Base-by-base conservation (phyloP, 2,329 filamentous ascomycete genomes). In the Colletotrichum euphorbiae region DNA sequence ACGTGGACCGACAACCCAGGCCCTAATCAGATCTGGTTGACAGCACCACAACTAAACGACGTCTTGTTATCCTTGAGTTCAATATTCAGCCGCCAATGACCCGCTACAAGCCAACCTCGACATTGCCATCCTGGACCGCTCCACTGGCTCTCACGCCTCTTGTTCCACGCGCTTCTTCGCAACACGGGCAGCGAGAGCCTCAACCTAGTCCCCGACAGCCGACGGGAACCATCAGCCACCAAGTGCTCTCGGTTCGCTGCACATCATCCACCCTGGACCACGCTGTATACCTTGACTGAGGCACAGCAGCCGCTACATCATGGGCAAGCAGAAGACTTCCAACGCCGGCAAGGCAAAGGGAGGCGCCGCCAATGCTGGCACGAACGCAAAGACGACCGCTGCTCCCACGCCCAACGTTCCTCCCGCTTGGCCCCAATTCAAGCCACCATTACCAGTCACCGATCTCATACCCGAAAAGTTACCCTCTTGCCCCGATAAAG, bases 371-470 rank as follows among this genome's bases (percentile, higher is more conserved):
- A 45, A 31, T 13, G 17, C 24, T 45, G 56, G 43, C 69, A 51
- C 62, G 68, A 67, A 72, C 69, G 42, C 36, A 48, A 54, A 36
- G 50, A 36, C 61, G 12, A 24, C 61, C 17, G 51, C 54, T 46
- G 43, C 52, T 31, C 51, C 72, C 24, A 65, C 65, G 21, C 60
- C 72, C 17, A 50, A 68, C n/a, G 42, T 70, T 17, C 62, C 76
- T 50, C 78, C 83, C 38, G 86, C 86, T 54, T 95, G 93, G 93
- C 93, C 93, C 40, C 79, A 82, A 21, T 89, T 97, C 76, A 87
- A 85, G 71, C 92, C 93, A 15, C 78, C 89, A 9, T 79, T 94
- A 48, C 90, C 92, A 51, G 80, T 91, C 50, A 81, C 85, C 52
- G 86, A 91, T 72, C 87, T 97, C 13, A 75, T 77, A 7, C 83